Base-by-base conservation (phyloP, 2,329 filamentous ascomycete species). In the Chaetomiaceae sp. region DNA sequence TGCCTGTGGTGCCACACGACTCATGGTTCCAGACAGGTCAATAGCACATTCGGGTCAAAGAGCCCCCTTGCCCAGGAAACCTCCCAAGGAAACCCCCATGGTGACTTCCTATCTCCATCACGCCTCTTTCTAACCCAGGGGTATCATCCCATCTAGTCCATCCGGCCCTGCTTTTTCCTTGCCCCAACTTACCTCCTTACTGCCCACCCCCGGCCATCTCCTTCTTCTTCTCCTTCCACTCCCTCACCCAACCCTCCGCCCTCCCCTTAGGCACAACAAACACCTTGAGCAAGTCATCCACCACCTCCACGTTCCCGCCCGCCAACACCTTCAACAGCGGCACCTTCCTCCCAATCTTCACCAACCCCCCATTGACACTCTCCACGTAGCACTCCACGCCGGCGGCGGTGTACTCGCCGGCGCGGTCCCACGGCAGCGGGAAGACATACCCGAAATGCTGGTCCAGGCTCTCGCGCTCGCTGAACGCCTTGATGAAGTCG, bases 311-410 rank as follows among this genome's bases (percentile, higher is more conserved):
- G 60, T 85, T 89, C 6, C 86, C 88, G 8, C 79, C 79, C 8
- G 73, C 73, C 52, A 97, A 66, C 24, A 91, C 77, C 69, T 88
- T 86, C 41, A 88, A 66, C 56, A 97, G 65, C 17, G 79, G 72
- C 53, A 93, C 75, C 62, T 91, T 93, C 76, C 87, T 90, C 38
- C 93, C 91, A 18, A 90, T 83, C 70, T 95, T 96, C 59, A 95
- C 79, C 58, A 98, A 65, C 0, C 90, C 89, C 0, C 89, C 89
- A 0, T 73, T 71, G 4, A 68, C 68, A 0, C 89, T 97, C 71
- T 96, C 89, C 72, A 95, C 84, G 65, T 88, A 97, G 60, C 88
- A 93, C 56, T 95, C 89, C 4, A 95, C 87, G 1, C 67, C 71
- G 0, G 72, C 71, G 1, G 74, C 57, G 1, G 70, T 76, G 65